These are phyloP conservation scores for Capillidium rhysosporum DNA, from an alignment of 371 early-diverging fungal species.

Conservation along the genomic window DNA sequence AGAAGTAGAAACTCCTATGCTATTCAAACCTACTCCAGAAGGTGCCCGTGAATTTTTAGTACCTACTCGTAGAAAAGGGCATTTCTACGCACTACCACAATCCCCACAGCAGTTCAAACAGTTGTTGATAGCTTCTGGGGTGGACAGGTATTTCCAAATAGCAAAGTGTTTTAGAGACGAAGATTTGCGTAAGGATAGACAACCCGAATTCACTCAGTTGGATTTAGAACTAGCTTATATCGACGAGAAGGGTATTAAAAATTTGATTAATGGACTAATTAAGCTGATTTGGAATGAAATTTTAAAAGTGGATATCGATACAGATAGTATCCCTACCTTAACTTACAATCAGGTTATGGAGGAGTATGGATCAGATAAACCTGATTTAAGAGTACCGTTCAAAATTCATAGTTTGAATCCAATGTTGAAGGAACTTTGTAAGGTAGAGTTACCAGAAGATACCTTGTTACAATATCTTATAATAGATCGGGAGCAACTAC, in stretches of 20 bases:
- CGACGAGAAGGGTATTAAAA: constrained; percentile 39
- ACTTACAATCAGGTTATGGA: constrained; percentile 64
- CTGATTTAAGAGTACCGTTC: neutral
- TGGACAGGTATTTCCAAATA: constrained; percentile 82
- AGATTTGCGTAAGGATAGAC: constrained; percentile 71
- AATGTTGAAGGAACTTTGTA: neutral
- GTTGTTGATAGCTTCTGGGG: constrained; percentile 73
- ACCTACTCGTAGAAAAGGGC: constrained; percentile 55
- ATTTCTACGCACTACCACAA: constrained; percentile 77
- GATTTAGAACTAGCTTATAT: constrained; percentile 83
- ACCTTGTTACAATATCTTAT: too few relatives aligned
- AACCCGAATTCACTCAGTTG: constrained; percentile 88
- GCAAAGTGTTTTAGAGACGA: constrained; percentile 90
- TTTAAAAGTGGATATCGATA: constrained; percentile 17
- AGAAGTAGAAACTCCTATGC: constrained; percentile 76
- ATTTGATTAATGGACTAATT: constrained; percentile 54
- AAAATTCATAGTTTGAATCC: neutral
- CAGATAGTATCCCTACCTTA: constrained; percentile 40
- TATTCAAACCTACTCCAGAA: constrained; percentile 89
- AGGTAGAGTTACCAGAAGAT: neutral
- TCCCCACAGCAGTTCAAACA: constrained; percentile 89
- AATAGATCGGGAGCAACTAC: too few relatives aligned
- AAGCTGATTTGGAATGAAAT: constrained; percentile 39
- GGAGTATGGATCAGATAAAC: constrained; percentile 17
- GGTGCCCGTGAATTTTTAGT: constrained; percentile 86